Conservation (phyloP, 2,329 filamentous ascomycete genomes). For the Tolypocladium cylindrosporum region DNA sequence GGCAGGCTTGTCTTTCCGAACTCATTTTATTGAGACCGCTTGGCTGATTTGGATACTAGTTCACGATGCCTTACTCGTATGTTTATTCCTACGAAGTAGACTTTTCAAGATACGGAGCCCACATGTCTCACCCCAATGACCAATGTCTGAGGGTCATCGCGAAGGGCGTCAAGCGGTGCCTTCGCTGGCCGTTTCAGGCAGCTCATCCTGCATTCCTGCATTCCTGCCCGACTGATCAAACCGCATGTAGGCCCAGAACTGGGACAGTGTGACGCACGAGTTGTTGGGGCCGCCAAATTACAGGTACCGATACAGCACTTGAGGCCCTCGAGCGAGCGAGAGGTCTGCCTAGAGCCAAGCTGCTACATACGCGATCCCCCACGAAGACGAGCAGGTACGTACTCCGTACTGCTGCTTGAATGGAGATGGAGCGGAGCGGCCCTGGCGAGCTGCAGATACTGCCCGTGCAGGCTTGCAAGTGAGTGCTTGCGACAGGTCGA, state of each 20-base stretch:
- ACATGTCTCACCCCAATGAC: background rate
- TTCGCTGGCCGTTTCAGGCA: background rate
- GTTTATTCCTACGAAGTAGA: background rate
- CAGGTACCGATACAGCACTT: background rate
- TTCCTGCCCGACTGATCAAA: background rate
- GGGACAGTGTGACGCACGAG: background rate
- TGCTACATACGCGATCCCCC: background rate
- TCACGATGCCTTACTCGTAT: background rate
- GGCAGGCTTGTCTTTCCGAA: background rate
- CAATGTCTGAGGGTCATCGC: background rate
- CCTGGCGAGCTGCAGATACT: background rate
- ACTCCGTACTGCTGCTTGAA: background rate
- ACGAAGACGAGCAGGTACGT: background rate
- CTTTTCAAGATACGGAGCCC: background rate
- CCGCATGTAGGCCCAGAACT: background rate
- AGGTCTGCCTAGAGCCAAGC: background rate
- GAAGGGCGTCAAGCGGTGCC: background rate
- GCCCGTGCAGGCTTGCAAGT: background rate
- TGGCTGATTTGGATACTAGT: background rate
- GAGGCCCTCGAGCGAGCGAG: background rate
- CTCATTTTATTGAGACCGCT: background rate
- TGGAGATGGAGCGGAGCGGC: background rate
- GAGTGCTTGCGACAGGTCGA: background rate
- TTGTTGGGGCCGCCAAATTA: background rate
- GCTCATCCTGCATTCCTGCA: background rate